Base-by-base conservation (phyloP, 2,329 filamentous ascomycete genomes). In the Rutstroemia sydowiana region DNA sequence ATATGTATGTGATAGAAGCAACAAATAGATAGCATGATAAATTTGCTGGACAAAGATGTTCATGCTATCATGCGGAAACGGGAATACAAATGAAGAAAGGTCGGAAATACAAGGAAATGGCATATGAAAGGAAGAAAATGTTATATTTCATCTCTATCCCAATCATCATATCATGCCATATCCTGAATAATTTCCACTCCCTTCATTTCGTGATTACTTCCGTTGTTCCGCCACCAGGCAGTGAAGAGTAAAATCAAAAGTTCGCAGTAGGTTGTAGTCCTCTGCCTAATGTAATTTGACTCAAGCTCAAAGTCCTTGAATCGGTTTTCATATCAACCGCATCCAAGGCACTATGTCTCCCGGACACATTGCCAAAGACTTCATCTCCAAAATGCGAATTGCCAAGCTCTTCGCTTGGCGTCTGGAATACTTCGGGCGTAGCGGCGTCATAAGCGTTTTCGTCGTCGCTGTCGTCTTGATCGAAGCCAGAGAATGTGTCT, bases 251-350 rank as follows among this genome's bases (percentile, higher is more conserved):
- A 26, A 4, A 26, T 14, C 28, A 57, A 44, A 59, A 57, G 39
- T 57, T 59, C 51, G 59, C 34, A 46, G 52, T 53, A 41, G 47
- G 55, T 39, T 57, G 56, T 18, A 51, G 34, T 5, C 55, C 55
- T 58, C 21, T 51, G 13, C 42, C 42, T 21, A 77, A 68, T 1
- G 79, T 83, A 59, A 84, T 65, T 62, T 81, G 78, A 54, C 79
- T 79, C 10, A 85, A 71, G 26, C 79, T 87, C 61, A 88, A 73
- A 40, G 81, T 84, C 57, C 79, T 77, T 20, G 79, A 79, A 1
- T 82, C 79, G 63, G 71, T 79, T 56, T 77, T 76, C 46, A 81
- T 79, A 63, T 72, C 79, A n/a, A n/a, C n/a, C n/a, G n/a, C n/a
- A 56, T 77, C 75, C 48, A 36, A 11, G n/a, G 32, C 11, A 36